Evolutionary conservation across 1,284 basidiomycete genomes (phyloP).

Genomic region (Tylopilus orsonianus): DNA sequence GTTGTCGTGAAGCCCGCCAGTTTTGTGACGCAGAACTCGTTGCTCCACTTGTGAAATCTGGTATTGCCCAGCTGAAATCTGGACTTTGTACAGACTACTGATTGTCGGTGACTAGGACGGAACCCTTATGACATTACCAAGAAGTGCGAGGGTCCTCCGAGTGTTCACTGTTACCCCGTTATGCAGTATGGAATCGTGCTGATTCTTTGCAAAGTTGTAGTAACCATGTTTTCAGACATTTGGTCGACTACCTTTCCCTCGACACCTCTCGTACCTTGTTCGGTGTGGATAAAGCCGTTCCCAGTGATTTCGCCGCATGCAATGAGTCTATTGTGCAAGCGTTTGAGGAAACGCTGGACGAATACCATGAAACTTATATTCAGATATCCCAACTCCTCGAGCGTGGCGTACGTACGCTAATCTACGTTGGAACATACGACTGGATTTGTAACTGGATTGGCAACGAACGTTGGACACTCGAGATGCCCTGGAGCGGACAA

Average conservation of each 20-base stretch:
- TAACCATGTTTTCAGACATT: slow-evolving; percentile 37
- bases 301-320: slow-evolving; percentile 49
- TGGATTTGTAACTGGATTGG: slow-evolving; percentile 76
- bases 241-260: slow-evolving; percentile 53
- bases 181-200: slow-evolving; percentile 35
- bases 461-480: slow-evolving; percentile 62
- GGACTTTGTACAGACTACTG: background rate
- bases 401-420: slow-evolving; percentile 64
- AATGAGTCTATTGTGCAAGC: slow-evolving; percentile 39
- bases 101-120: slow-evolving; percentile 31
- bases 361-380: slow-evolving; percentile 42
- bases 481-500: slow-evolving; percentile 60
- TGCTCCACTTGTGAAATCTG: slow-evolving; percentile 33
- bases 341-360: slow-evolving; percentile 43
- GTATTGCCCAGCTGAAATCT: slow-evolving; percentile 27
- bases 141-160: slow-evolving; percentile 44
- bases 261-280: slow-evolving; percentile 49
- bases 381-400: slow-evolving; percentile 74
- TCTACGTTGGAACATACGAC: slow-evolving; percentile 71
- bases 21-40: slow-evolving; percentile 44
- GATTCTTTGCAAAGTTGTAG: background rate
- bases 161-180: slow-evolving; percentile 49
- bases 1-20: slow-evolving; percentile 46
- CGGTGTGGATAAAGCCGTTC: slow-evolving; percentile 52
- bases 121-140: slow-evolving; percentile 64